Base-by-base conservation (phyloP, 2,329 filamentous ascomycete species). In the Phyllosticta citribraziliensis region DNA sequence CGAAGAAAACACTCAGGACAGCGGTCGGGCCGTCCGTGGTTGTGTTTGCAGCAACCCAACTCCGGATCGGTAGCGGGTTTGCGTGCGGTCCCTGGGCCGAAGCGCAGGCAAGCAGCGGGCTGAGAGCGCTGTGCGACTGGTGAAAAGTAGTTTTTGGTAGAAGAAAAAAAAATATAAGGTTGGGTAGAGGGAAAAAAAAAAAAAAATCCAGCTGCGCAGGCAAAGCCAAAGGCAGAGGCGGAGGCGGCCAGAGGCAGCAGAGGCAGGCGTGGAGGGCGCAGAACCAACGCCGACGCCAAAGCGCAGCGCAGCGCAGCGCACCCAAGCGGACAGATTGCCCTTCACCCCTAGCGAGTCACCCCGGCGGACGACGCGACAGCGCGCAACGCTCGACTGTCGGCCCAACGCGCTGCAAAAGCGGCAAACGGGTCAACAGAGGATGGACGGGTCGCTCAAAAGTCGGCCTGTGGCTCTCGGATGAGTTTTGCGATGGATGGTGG, bases 401-500 rank as follows among this genome's bases (percentile, higher is more conserved):
- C 52, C 50, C 62, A 40, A 57, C 47, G 54, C 58, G 54, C 52
- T 57, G 24, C 22, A 58, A 61, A 61, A 61, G 24, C 19, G 52
- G 22, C 27, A 52, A 40, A 19, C 33, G 35, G 24, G 52, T 10
- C 27, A 52, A 20, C 3, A 52, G 27, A 25, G 9, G 58, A 58
- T 55, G 61, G 27, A 40, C 40, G 33, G 25, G 52, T 60, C 47
- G 52, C 54, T 25, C 25, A 57, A 57, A 20, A 56, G 58, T 30
- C 27, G 54, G 24, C 57, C 55, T 61, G 24, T 52, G 24, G 52
- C 52, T 24, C 20, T 52, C 54, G 52, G 25, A 55, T 5, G 58
- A 47, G 55, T 61, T 61, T 61, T 58, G 33, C 53, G 62, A 63
- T 63, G 57, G 35, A 17, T 50, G 57, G 55, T 51, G 57, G 57